Conservation (phyloP, 352 stramenopile genomes). For the Phytophthora uliginosa region DNA sequence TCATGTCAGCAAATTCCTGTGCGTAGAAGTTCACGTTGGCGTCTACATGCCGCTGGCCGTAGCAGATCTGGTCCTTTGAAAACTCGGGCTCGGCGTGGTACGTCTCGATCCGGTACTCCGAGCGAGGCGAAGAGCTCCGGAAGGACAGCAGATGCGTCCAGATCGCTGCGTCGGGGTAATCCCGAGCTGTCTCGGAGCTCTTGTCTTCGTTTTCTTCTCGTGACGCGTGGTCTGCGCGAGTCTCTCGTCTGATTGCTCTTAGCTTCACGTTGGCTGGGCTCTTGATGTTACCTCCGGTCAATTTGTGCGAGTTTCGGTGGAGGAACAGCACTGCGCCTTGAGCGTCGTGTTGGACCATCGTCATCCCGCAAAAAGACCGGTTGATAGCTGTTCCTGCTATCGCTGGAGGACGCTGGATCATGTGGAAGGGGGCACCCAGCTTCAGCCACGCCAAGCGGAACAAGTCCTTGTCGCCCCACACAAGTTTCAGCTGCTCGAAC, state of each 20-base stretch:
- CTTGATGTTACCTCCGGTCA: constrained; percentile 24
- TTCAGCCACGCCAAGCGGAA: constrained; percentile 72
- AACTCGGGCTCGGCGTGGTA: constrained; percentile 50
- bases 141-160: constrained; percentile 78
- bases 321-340: constrained; percentile 50
- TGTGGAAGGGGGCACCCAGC: constrained; percentile 48
- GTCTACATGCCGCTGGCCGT: constrained; percentile 39
- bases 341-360: constrained; percentile 58
- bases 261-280: constrained; percentile 17
- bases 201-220: constrained; percentile 15
- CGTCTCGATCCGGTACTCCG: constrained; percentile 61
- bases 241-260: not conserved
- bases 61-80: constrained; percentile 59
- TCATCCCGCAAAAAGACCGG: constrained; percentile 62
- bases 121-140: constrained; percentile 46
- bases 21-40: constrained; percentile 41
- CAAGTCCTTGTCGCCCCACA: constrained; percentile 69
- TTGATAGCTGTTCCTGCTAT: constrained; percentile 60
- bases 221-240: not conserved
- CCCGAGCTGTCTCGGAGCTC: not conserved
- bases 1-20: constrained; percentile 14
- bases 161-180: constrained; percentile 56
- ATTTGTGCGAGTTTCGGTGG: constrained; percentile 67
- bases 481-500: constrained; percentile 46
- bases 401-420: constrained; percentile 49